These are phyloP conservation scores for Warburgia ugandensis DNA, from an alignment of 164 flowering plant species.

Conservation along the genomic window DNA sequence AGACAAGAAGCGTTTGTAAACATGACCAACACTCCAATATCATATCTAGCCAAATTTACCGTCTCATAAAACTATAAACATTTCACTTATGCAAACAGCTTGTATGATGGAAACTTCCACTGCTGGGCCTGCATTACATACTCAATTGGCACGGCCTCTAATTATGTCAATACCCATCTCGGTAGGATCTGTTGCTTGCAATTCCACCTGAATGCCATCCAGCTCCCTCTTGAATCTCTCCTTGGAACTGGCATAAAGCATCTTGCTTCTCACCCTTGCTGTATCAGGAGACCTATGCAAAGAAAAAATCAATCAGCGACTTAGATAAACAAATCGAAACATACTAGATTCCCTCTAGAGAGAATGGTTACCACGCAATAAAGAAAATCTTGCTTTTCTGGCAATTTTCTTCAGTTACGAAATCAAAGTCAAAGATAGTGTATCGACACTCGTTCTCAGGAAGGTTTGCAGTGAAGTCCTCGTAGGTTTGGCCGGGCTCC, in stretches of 20 bases:
- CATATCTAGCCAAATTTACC: constrained; percentile 32
- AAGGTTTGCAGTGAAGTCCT: constrained; percentile 52
- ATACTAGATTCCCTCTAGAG: neutral
- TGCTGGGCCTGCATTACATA: constrained; percentile 5
- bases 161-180: constrained; percentile 53
- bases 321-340: neutral
- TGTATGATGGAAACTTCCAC: constrained; percentile 12
- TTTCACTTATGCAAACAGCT: constrained; percentile 25
- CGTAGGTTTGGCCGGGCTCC: constrained; percentile 44
- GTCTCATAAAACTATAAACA: constrained; percentile 37
- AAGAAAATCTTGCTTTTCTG: constrained; percentile 66
- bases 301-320: neutral
- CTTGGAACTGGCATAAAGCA: no score
- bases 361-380: constrained; percentile 48
- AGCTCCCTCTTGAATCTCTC: no score
- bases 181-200: constrained; percentile 51
- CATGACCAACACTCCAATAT: constrained; percentile 22
- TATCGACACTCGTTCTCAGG: constrained; percentile 62
- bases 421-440: constrained; percentile 61
- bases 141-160: constrained; percentile 40
- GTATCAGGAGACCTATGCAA: constrained; percentile 43
- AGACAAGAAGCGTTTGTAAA: constrained; percentile 16
- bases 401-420: constrained; percentile 45
- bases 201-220: no score
- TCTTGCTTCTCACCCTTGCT: no score